These are phyloP conservation scores for Pinus tabuliformis DNA, from an alignment of 75 land plant species.

Conservation along the genomic window DNA sequence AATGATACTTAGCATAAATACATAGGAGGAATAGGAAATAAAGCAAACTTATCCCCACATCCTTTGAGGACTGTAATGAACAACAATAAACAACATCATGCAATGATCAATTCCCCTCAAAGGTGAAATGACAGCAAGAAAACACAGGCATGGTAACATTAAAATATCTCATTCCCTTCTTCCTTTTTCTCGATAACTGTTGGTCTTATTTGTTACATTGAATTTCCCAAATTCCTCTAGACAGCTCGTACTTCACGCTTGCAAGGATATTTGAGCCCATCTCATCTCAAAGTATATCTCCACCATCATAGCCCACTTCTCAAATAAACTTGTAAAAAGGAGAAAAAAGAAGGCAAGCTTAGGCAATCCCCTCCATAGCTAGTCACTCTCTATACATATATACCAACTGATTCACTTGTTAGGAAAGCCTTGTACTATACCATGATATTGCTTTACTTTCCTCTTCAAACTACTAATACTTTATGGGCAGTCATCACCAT, in stretches of 20 bases:
- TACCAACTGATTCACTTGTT: neutral
- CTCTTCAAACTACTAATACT: too few relatives aligned
- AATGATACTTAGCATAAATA: too few relatives aligned
- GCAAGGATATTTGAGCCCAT: slow-evolving; percentile 6
- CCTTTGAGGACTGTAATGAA: too few relatives aligned
- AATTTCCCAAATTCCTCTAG: slow-evolving; percentile 10
- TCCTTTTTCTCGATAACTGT: slow-evolving; percentile 6
- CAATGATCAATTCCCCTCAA: too few relatives aligned
- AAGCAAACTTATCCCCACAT: too few relatives aligned
- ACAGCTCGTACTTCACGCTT: slow-evolving; percentile 7
- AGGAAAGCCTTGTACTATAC: too few relatives aligned
- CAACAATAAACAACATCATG: too few relatives aligned
- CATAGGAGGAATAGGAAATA: too few relatives aligned
- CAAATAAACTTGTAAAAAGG: neutral
- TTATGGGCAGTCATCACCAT: too few relatives aligned
- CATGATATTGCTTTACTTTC: too few relatives aligned
- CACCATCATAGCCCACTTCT: slow-evolving; percentile 2
- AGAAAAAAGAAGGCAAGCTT: neutral
- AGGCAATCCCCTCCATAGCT: neutral
- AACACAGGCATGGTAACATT: neutral
- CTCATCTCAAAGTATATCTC: neutral
- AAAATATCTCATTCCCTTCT: neutral
- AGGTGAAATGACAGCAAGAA: too few relatives aligned
- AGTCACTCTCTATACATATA: neutral
- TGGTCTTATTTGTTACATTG: neutral